These are phyloP conservation scores for Baeospora myosura DNA, from an alignment of 1,284 basidiomycete species.

Conservation along the genomic window DNA sequence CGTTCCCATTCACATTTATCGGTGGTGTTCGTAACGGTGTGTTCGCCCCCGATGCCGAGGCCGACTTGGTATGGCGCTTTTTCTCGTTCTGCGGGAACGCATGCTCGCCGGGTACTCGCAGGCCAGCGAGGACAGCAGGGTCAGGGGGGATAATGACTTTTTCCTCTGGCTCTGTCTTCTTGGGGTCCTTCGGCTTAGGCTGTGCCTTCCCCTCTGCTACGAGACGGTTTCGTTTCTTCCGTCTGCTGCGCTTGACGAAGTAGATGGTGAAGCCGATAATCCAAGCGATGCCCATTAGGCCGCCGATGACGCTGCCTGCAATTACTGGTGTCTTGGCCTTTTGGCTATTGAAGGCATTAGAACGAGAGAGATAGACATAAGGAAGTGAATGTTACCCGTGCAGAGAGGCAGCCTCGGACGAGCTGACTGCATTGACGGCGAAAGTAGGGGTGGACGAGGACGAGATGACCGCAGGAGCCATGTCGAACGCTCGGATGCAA, in stretches of 20 bases:
- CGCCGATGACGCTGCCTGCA: slow-evolving; percentile 54
- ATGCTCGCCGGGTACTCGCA: slow-evolving; percentile 36
- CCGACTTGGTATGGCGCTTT: no score
- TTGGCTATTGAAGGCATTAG: slow-evolving; percentile 27
- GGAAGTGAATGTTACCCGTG: slow-evolving; percentile 21
- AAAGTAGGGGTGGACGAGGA: slow-evolving; percentile 4
- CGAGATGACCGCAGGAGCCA: no score
- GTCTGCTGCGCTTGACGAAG: slow-evolving; percentile 34
- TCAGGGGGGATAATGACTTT: slow-evolving; percentile 58
- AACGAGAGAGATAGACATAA: background rate
- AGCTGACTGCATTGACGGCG: slow-evolving; percentile 10
- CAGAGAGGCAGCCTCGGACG: slow-evolving; percentile 23
- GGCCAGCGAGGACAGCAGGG: slow-evolving; percentile 51
- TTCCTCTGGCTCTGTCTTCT: slow-evolving; percentile 25
- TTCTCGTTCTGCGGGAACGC: slow-evolving; percentile 20
- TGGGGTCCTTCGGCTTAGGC: slow-evolving; percentile 20
- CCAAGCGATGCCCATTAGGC: slow-evolving; percentile 43
- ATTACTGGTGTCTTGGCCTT: slow-evolving; percentile 56
- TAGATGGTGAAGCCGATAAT: slow-evolving; percentile 39
- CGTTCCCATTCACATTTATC: no score
- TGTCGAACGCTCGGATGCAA: no score
- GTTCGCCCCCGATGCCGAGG: no score
- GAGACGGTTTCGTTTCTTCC: slow-evolving; percentile 31
- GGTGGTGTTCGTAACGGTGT: no score
- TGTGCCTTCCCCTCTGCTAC: slow-evolving; percentile 27